These are phyloP conservation scores for Globisporangium polare DNA, from an alignment of 352 stramenopile genomes.

Conservation along the genomic window DNA sequence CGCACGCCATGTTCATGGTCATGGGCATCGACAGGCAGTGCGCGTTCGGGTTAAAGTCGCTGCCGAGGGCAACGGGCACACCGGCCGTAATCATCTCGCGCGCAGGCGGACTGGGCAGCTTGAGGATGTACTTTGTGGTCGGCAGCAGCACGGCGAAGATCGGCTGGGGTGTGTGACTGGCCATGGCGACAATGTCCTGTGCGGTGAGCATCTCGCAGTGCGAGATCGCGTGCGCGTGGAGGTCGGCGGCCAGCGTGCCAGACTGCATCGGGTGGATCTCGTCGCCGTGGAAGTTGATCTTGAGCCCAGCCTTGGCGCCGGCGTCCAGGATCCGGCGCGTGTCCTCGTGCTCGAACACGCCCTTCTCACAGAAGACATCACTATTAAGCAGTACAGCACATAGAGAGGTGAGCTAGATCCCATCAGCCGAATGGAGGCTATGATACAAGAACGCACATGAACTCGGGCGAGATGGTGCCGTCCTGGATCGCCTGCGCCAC, in stretches of 20 bases:
- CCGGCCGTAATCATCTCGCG: conserved; percentile 63
- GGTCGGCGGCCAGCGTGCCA: conserved; percentile 48
- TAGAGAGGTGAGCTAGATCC: background rate
- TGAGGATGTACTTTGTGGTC: conserved; percentile 84
- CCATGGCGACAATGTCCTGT: conserved; percentile 67
- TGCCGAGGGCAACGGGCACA: conserved; percentile 73
- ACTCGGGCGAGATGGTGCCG: conserved; percentile 70
- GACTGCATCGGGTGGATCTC: conserved; percentile 75
- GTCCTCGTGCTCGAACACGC: conserved; percentile 78
- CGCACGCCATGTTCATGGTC: conserved; percentile 87
- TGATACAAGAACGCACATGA: conserved; percentile 44
- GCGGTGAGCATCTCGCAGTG: conserved; percentile 76
- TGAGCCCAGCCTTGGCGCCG: conserved; percentile 54
- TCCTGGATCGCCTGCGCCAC: conserved; percentile 63
- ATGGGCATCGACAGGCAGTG: conserved; percentile 85
- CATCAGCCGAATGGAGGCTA: no score
- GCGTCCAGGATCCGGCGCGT: conserved; percentile 69
- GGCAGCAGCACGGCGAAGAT: conserved; percentile 76
- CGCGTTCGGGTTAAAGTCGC: conserved; percentile 85
- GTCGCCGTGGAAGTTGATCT: conserved; percentile 85
- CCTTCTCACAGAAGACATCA: conserved; percentile 85
- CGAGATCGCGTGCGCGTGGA: conserved; percentile 63
- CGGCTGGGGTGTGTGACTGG: conserved; percentile 37
- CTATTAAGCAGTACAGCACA: conserved; percentile 7
- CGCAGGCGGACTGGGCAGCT: conserved; percentile 63